Conservation (phyloP, 495 filamentous ascomycete genomes). For the Penicillium alfredii region DNA sequence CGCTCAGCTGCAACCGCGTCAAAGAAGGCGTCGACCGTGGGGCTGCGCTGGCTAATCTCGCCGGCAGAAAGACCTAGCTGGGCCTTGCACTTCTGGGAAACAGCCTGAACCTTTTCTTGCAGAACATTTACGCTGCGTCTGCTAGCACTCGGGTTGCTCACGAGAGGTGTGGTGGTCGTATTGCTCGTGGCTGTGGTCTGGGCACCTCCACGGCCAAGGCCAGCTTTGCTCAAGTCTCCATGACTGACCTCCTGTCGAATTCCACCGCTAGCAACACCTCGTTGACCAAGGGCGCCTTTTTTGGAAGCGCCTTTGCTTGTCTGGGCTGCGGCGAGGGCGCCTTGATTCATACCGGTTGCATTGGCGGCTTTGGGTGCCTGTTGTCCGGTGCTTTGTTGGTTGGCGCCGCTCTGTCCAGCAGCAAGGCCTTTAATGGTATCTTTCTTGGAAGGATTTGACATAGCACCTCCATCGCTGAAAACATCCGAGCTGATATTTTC, state of each 20-base stretch:
- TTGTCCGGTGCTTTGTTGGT: not conserved
- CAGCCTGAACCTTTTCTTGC: slow-evolving; percentile 29
- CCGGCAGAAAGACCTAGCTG: slow-evolving; percentile 28
- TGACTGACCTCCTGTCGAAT: slow-evolving; percentile 1
- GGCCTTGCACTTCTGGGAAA: slow-evolving; percentile 33
- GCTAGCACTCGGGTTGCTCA: slow-evolving; percentile 9
- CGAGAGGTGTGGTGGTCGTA: slow-evolving; percentile 2
- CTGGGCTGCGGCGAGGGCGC: not conserved
- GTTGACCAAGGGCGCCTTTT: not conserved
- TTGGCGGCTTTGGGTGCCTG: not conserved
- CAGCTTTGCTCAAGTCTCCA: slow-evolving; percentile 1
- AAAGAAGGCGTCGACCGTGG: slow-evolving; percentile 34
- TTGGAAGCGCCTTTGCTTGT: not conserved
- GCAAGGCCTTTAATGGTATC: not conserved
- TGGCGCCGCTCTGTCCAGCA: not conserved
- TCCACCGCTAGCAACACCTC: slow-evolving; percentile 1
- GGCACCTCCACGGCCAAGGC: not conserved
- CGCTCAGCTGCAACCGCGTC: slow-evolving; percentile 34
- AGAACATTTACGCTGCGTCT: slow-evolving; percentile 22
- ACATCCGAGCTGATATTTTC: slow-evolving; percentile 11
- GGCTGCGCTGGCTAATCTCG: slow-evolving; percentile 27
- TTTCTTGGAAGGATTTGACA: not conserved
- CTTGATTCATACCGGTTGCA: not conserved
- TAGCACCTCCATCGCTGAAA: slow-evolving; percentile 7
- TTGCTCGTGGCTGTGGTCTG: not conserved